Base-by-base conservation (phyloP, 2,329 filamentous ascomycete genomes). In the Chaetomiaceae sp. region DNA sequence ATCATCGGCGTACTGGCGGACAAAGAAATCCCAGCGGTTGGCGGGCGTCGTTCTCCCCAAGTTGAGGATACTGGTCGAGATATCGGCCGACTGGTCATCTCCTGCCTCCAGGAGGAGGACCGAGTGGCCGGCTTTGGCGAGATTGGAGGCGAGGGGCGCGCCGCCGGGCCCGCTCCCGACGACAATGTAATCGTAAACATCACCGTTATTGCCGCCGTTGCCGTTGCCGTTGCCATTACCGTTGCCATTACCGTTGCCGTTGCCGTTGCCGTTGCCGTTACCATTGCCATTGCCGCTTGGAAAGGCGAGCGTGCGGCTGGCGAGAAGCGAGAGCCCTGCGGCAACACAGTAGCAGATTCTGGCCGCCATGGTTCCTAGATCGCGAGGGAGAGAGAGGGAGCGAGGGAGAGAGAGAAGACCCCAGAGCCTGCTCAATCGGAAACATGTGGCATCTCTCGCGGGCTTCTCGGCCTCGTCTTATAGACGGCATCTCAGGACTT, bases 21-120 rank as follows among this genome's bases (percentile, higher is more conserved):
- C 80, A 57, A 75, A 85, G 66, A 78, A 84, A 66, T 81, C 75
- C 81, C 82, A 85, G n/a, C n/a, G n/a, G n/a, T n/a, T n/a, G n/a
- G n/a, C n/a, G n/a, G n/a, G n/a, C n/a, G n/a, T n/a, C n/a, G n/a
- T n/a, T n/a, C n/a, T n/a, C n/a, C n/a, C n/a, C n/a, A n/a, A n/a
- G n/a, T n/a, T n/a, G 45, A 69, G 58, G 42, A 10, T 55, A 27
- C 13, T 60, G 59, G 52, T 62, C 62, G 53, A 57, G 7, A n/a
- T n/a, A 47, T 50, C 56, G 11, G 21, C 27, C 11, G 70, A 74
- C 56, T 79, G 71, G 61, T 82, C 77, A 57, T 76, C 75, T 45
- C 78, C 78, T 14, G 78, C 78, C 57, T 81, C 78, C 36, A 82
- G 78, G 3, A 85, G 73, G 16, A 85, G 75, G 2, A 79, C 78